A percentile compares a stretch with the other conserved stretches of the same genome.
Conservation (phyloP, 495 filamentous ascomycete species). For the Neurospora tetraspora region DNA sequence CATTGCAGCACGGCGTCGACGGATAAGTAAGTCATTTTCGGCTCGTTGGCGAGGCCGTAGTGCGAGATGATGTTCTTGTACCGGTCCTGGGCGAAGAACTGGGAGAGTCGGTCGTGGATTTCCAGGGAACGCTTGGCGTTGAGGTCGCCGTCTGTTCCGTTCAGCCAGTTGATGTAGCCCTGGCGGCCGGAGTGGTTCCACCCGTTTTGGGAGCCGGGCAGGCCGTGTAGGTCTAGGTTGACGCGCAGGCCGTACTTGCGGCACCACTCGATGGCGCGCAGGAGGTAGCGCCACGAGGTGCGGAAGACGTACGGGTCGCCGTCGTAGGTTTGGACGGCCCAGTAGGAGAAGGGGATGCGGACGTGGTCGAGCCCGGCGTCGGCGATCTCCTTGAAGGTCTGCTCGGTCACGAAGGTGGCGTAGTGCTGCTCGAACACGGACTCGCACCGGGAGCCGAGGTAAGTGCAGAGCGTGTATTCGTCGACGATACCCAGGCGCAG, state of each 20-base stretch:
- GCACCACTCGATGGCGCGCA: slow-evolving; percentile 85
- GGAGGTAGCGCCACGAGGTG: slow-evolving; percentile 86
- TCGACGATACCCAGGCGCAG: slow-evolving; percentile 59
- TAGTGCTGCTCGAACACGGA: slow-evolving; percentile 80
- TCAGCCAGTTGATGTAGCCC: slow-evolving; percentile 66
- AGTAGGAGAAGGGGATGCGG: slow-evolving; percentile 90
- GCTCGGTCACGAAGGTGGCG: slow-evolving; percentile 70
- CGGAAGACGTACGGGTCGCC: slow-evolving; percentile 82
- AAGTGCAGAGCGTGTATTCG: slow-evolving; percentile 68
- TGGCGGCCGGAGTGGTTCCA: slow-evolving; percentile 81
- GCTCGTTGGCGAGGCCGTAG: slow-evolving; percentile 84
- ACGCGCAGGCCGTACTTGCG: slow-evolving; percentile 89
- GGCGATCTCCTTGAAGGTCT: slow-evolving; percentile 73
- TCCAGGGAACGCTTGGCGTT: slow-evolving; percentile 73
- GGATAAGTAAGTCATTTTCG: slow-evolving; percentile 60
- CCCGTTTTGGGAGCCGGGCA: slow-evolving; percentile 79
- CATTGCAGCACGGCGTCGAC: slow-evolving; percentile 53
- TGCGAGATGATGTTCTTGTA: slow-evolving; percentile 77
- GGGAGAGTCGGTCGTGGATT: slow-evolving; percentile 65
- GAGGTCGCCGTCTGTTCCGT: slow-evolving; percentile 55
- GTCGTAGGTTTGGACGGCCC: slow-evolving; percentile 79
- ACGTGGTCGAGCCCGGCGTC: slow-evolving; percentile 93
- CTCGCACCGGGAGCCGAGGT: slow-evolving; percentile 54
- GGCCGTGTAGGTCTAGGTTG: slow-evolving; percentile 84
- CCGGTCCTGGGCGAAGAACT: slow-evolving; percentile 76